Evolutionary conservation across 1,284 basidiomycete genomes (phyloP).

Genomic region (Mycena citricolor): DNA sequence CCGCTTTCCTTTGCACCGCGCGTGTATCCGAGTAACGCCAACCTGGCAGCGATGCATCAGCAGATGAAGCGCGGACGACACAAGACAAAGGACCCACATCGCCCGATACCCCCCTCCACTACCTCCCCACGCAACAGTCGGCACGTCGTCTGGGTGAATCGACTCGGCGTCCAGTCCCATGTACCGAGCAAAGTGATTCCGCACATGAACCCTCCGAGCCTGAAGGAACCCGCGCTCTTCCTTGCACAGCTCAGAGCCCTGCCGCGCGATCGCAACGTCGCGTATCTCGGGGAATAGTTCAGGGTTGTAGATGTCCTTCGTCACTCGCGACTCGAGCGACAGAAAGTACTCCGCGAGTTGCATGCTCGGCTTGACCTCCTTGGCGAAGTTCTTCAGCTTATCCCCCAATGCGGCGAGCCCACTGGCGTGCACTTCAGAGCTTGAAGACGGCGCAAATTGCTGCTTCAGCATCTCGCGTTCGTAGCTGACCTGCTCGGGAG

Average conservation of each 20-base stretch:
- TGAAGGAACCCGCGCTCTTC: conserved; percentile 4
- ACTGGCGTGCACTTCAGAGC: too few relatives aligned
- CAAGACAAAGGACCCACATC: conserved; percentile 1
- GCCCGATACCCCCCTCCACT: conserved; percentile 11
- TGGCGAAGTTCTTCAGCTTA: too few relatives aligned
- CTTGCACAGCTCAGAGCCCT: not conserved
- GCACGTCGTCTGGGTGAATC: conserved; percentile 3
- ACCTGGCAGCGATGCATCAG: conserved; percentile 5
- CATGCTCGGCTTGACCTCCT: too few relatives aligned
- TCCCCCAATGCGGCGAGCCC: too few relatives aligned
- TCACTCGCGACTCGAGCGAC: too few relatives aligned
- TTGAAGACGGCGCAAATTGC: too few relatives aligned
- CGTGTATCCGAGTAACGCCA: too few relatives aligned
- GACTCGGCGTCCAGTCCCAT: conserved; percentile 1
- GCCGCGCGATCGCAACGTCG: not conserved
- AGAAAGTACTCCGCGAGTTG: too few relatives aligned
- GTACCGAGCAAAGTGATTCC: not conserved
- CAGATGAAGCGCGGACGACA: not conserved
- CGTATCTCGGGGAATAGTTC: conserved; percentile 1
- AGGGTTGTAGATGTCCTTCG: too few relatives aligned
- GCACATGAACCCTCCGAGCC: conserved; percentile 1
- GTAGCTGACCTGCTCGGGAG: too few relatives aligned
- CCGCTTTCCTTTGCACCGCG: conserved; percentile 8
- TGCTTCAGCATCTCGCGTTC: too few relatives aligned
- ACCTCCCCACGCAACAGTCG: conserved; percentile 5